Percentiles rank a stretch among this genome's conserved stretches.
These are phyloP conservation scores for Metschnikowia hibisci DNA, from an alignment of 805 yeast species.

Conservation along the genomic window DNA sequence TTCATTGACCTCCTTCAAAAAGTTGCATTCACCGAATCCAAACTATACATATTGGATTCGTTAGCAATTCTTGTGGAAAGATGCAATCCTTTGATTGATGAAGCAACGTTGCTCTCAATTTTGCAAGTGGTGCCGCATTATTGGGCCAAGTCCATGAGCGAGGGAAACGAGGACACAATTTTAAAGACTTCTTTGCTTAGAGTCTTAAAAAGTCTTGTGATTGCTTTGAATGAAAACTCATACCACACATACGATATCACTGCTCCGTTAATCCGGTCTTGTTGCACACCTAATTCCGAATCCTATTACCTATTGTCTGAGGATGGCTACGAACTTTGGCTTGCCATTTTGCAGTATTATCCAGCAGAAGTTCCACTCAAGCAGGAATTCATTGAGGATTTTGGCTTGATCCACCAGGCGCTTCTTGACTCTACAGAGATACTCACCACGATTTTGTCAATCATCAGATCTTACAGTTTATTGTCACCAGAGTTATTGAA, in stretches of 20 bases:
- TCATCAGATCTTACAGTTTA: slow-evolving; percentile 60
- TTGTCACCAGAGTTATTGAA: slow-evolving; percentile 41
- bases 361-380: slow-evolving; percentile 38
- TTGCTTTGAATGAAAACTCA: slow-evolving; percentile 54
- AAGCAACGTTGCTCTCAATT: slow-evolving; percentile 47
- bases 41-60: slow-evolving; percentile 66
- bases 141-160: slow-evolving; percentile 63
- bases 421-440: slow-evolving; percentile 72
- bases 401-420: slow-evolving; percentile 54
- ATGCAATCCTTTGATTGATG: slow-evolving; percentile 59
- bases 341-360: slow-evolving; percentile 58
- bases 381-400: slow-evolving; percentile 39
- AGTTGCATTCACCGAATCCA: slow-evolving; percentile 66
- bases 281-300: slow-evolving; percentile 47
- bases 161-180: slow-evolving; percentile 33
- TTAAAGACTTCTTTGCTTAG: slow-evolving; percentile 42
- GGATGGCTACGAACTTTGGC: slow-evolving; percentile 86
- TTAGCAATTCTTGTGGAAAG: slow-evolving; percentile 59
- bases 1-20: slow-evolving; percentile 48
- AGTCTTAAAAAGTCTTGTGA: slow-evolving; percentile 52
- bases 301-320: slow-evolving; percentile 60
- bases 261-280: slow-evolving; percentile 61
- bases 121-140: slow-evolving; percentile 58
- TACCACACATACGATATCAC: slow-evolving; percentile 48
- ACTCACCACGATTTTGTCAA: slow-evolving; percentile 57